These are phyloP conservation scores for Colletotrichum lini DNA, from an alignment of 2,329 filamentous ascomycete species.

Conservation along the genomic window DNA sequence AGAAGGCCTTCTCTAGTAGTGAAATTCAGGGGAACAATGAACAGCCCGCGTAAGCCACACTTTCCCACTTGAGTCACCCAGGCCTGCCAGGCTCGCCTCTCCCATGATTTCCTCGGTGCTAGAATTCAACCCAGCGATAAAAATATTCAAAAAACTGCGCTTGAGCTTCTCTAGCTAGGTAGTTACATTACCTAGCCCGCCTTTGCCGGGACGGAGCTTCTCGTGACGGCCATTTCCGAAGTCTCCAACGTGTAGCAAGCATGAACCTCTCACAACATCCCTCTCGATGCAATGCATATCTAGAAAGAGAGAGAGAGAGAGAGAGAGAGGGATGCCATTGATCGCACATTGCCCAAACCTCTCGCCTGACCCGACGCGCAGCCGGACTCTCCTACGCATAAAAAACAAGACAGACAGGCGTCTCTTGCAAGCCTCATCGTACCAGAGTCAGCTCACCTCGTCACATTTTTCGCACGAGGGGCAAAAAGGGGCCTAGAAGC, in stretches of 20 bases:
- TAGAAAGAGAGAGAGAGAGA: too few species aligned
- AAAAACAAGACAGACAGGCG: constrained; percentile 1
- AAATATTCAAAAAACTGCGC: neutral
- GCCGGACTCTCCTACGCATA: constrained; percentile 28
- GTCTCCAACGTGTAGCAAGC: neutral
- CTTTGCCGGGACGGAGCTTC: constrained; percentile 20
- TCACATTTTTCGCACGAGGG: neutral
- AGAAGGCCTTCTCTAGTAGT: neutral
- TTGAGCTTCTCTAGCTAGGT: neutral
- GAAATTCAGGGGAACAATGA: constrained; percentile 10
- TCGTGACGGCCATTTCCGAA: constrained; percentile 39
- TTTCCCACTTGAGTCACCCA: constrained; percentile 3
- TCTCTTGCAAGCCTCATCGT: constrained; percentile 36
- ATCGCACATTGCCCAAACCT: neutral
- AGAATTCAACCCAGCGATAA: neutral
- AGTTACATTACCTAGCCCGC: neutral
- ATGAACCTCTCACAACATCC: constrained; percentile 27
- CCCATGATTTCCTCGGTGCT: constrained; percentile 6
- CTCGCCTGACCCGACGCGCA: constrained; percentile 7
- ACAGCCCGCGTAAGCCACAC: constrained; percentile 29
- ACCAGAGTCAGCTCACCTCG: constrained; percentile 35
- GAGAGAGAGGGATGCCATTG: neutral
- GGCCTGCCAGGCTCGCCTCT: constrained; percentile 8
- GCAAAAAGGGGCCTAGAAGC: constrained; percentile 26
- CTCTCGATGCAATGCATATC: neutral